These are phyloP conservation scores for Mycena galopus DNA, from an alignment of 768 basidiomycete species.

Conservation along the genomic window DNA sequence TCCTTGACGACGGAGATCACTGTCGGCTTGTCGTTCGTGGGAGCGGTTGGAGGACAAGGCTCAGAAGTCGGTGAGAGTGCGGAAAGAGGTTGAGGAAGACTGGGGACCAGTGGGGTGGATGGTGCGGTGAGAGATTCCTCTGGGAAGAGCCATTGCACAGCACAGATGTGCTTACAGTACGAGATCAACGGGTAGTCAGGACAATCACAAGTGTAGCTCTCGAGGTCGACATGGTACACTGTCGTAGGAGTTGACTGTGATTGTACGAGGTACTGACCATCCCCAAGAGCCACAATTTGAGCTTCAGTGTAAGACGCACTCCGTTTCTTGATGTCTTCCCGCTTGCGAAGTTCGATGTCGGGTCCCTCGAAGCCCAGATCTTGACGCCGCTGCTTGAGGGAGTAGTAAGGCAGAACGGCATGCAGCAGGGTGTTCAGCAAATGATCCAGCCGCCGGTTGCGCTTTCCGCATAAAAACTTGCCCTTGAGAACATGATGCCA, in stretches of 20 bases:
- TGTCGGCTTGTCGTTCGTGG: no score
- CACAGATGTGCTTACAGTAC: slow-evolving; percentile 41
- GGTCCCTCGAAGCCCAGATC: background rate
- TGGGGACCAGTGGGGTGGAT: background rate
- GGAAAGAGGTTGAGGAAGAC: background rate
- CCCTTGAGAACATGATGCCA: slow-evolving; percentile 46
- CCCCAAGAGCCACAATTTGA: background rate
- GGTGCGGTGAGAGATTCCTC: background rate
- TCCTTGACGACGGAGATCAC: no score
- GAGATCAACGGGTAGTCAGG: slow-evolving; percentile 29
- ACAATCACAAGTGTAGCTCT: slow-evolving; percentile 27
- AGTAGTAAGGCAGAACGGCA: slow-evolving; percentile 33
- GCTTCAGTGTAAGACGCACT: background rate
- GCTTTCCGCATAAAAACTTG: slow-evolving; percentile 42
- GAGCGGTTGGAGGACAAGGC: no score
- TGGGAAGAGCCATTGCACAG: slow-evolving; percentile 25
- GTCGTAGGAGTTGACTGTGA: slow-evolving; percentile 1
- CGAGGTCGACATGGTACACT: slow-evolving; percentile 30
- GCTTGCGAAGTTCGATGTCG: background rate
- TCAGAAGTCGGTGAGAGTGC: no score
- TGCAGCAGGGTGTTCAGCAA: slow-evolving; percentile 37
- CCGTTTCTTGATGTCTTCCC: background rate
- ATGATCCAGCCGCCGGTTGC: slow-evolving; percentile 41
- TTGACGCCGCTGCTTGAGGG: background rate
- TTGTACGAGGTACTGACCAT: slow-evolving; percentile 3